A percentile compares a stretch with the other conserved stretches of the same genome.
These are phyloP conservation scores for Cinnamomum micranthum DNA, from an alignment of 164 flowering plant species.

Conservation along the genomic window DNA sequence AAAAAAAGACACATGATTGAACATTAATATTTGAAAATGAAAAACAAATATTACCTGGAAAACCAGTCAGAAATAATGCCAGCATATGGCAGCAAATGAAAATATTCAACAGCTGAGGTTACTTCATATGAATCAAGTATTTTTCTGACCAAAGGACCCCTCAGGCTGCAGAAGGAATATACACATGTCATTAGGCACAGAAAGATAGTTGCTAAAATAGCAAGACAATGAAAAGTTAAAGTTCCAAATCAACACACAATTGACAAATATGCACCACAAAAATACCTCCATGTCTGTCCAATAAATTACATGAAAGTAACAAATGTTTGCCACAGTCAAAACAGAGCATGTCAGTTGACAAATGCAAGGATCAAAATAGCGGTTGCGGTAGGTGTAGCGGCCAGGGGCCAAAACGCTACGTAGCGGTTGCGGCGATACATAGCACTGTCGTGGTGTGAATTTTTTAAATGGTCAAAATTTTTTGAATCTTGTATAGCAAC, in stretches of 20 bases:
- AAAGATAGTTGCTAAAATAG: background rate
- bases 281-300: background rate
- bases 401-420: too few relatives aligned
- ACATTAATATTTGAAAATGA: background rate
- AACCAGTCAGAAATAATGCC: conserved; percentile 47
- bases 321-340: background rate
- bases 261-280: background rate
- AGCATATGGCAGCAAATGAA: conserved; percentile 71
- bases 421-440: too few relatives aligned
- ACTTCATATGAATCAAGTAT: conserved; percentile 24
- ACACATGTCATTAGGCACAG: background rate
- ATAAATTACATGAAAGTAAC: background rate
- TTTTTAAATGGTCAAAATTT: too few relatives aligned
- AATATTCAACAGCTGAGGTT: conserved; percentile 58
- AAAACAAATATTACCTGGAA: conserved; percentile 37
- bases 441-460: too few relatives aligned
- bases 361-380: too few relatives aligned
- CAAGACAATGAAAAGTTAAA: background rate
- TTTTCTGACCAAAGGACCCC: conserved; percentile 57
- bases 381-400: too few relatives aligned
- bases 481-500: too few relatives aligned
- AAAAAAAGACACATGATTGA: background rate
- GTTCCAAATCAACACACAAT: background rate
- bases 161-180: conserved; percentile 41
- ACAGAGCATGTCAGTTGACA: background rate